These are phyloP conservation scores for Alloteropsis semialata DNA, from an alignment of 176 grass and related monocot species.

Conservation along the genomic window DNA sequence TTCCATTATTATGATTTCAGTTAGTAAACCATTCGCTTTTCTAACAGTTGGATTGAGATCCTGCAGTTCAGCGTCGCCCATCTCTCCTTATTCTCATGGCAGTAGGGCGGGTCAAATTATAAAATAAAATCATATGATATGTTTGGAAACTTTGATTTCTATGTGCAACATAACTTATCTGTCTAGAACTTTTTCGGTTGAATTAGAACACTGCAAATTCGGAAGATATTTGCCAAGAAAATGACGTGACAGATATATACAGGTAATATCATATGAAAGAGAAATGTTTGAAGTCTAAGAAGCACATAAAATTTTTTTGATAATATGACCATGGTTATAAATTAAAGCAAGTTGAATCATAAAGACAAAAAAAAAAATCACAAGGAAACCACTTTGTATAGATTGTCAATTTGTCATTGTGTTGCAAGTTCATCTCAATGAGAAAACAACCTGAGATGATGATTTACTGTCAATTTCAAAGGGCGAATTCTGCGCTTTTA, in stretches of 20 bases:
- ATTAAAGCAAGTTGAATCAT: not conserved
- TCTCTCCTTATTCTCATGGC: not conserved
- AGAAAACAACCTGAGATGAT: not conserved
- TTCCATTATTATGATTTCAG: not conserved
- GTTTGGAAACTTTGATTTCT: not conserved
- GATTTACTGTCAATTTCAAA: not conserved
- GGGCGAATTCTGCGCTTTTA: not conserved
- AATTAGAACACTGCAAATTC: not conserved
- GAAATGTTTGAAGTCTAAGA: not conserved
- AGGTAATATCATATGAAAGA: not conserved
- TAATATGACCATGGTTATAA: not conserved
- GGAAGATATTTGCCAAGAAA: not conserved
- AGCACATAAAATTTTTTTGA: too few species aligned
- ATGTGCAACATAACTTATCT: not conserved
- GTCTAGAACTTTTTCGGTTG: not conserved
- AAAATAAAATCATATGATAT: not conserved
- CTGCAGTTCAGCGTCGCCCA: not conserved
- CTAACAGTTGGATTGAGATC: not conserved
- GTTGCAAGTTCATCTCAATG: not conserved
- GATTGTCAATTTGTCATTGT: not conserved
- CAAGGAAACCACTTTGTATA: too few species aligned
- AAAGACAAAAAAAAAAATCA: not conserved
- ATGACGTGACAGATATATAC: too few species aligned
- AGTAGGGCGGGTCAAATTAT: not conserved
- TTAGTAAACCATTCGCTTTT: too few species aligned